A percentile compares a stretch with the other conserved stretches of the same genome.
These are phyloP conservation scores for Pythium chondricola DNA, from an alignment of 352 stramenopile species.

Conservation along the genomic window DNA sequence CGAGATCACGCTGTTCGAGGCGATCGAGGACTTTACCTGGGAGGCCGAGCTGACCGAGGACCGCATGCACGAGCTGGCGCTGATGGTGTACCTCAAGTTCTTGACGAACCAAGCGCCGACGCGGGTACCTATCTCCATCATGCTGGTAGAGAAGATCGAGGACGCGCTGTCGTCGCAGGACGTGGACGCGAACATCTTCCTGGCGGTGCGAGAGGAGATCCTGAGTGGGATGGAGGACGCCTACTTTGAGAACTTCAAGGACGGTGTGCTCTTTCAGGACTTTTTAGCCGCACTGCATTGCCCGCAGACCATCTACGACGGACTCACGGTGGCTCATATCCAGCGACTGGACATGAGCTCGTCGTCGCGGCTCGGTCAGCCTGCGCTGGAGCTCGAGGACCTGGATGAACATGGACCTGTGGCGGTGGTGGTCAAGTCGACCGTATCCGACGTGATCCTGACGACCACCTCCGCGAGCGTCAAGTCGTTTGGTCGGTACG, in stretches of 20 bases:
- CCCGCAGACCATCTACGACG: constrained; percentile 33
- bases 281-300: constrained; percentile 40
- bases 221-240: constrained; percentile 46
- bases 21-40: constrained; percentile 66
- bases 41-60: constrained; percentile 44
- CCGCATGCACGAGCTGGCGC: constrained; percentile 37
- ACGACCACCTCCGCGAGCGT: background rate
- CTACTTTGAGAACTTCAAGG: constrained; percentile 42
- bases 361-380: background rate
- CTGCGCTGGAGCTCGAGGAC: constrained; percentile 14
- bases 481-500: constrained; percentile 3
- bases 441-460: background rate
- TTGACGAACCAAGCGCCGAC: constrained; percentile 28
- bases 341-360: constrained; percentile 33
- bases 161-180: constrained; percentile 31
- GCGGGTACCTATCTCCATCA: constrained; percentile 26
- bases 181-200: constrained; percentile 40
- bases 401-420: constrained; percentile 16
- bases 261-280: constrained; percentile 33
- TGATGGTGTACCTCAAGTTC: constrained; percentile 61
- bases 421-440: too few relatives aligned
- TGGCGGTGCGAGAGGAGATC: constrained; percentile 32
- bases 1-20: constrained; percentile 52
- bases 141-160: constrained; percentile 29
- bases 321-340: constrained; percentile 31